These are phyloP conservation scores for Penicillium sp. DNA, from an alignment of 2,329 filamentous ascomycete species.

Conservation along the genomic window DNA sequence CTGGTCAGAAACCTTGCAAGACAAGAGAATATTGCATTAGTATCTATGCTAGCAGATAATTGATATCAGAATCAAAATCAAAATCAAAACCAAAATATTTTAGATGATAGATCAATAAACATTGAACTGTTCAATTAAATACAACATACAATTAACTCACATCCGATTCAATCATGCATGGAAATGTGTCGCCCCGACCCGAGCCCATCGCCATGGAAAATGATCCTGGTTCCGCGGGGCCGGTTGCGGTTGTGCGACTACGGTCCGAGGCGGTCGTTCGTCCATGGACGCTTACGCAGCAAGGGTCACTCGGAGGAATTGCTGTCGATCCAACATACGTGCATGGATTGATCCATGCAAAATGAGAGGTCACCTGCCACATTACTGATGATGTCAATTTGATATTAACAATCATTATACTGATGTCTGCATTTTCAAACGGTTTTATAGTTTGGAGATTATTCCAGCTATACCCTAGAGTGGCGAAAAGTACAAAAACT, in stretches of 20 bases:
- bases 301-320: constrained; percentile 14
- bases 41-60: neutral
- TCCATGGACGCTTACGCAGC: constrained; percentile 13
- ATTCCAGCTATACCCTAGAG: neutral
- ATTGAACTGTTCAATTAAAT: neutral
- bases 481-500: neutral
- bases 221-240: constrained; percentile 28
- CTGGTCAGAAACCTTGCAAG: neutral
- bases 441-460: neutral
- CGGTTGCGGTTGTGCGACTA: constrained; percentile 34
- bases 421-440: neutral
- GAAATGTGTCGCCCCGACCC: constrained; percentile 23
- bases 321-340: constrained; percentile 4
- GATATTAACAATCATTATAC: neutral
- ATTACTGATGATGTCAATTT: constrained; percentile 11
- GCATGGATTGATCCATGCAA: constrained; percentile 14
- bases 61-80: neutral
- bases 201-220: constrained; percentile 28
- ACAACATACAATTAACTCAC: no score
- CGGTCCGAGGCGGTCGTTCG: constrained; percentile 35
- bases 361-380: constrained; percentile 12
- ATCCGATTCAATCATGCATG: constrained; percentile 1
- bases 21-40: neutral
- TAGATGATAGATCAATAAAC: neutral
- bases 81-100: neutral